Base-by-base conservation (phyloP, 768 basidiomycete species). In the Sutorius australiensis region DNA sequence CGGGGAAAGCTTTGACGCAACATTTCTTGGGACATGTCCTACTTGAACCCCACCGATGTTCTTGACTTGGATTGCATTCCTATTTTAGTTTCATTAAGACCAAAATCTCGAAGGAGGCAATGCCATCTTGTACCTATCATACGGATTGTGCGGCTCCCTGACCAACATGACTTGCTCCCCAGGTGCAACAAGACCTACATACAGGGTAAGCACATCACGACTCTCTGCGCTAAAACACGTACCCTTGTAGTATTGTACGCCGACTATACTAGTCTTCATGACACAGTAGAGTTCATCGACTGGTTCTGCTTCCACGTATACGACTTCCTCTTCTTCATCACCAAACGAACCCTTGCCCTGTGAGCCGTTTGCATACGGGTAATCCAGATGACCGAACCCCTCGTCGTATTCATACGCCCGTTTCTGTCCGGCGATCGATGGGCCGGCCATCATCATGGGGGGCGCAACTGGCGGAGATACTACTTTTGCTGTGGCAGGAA, bases 241-340 rank as follows among this genome's bases (percentile, higher is more conserved):
- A 81, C 87, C 87, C 64, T 74, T 74, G 63, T 94, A 94, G 62
- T 94, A 92, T 63, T 91, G 89, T 13, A 94, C 74, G 0, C 92
- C 92, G 0, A 94, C 92, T 10, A 92, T 80, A 43, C 79, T 83
- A 0, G 86, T 79, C 3, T 67, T 66, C 62, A 84, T 46, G 13
- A 70, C 74, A 39, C 82, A 79, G 63, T 87, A 90, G 19, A 90
- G 66, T 67, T 93, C 90, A 53, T 92, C 89, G 16, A 55, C 65
- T 6, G 57, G 54, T 34, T 87, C 84, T 38, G 80, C 73, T 47
- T 78, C 80, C 0, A 57, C 51, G 4, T 60, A 53, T 40, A 66
- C 72, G 12, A 76, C 72, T 34, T 81, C 79, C 2, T 73, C 71
- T 1, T 70, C 66, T 31, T 79, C 79, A 17, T 78, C 77, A 6